Evolutionary conservation across 768 basidiomycete species (phyloP).

Genomic region (Epithele typhae): DNA sequence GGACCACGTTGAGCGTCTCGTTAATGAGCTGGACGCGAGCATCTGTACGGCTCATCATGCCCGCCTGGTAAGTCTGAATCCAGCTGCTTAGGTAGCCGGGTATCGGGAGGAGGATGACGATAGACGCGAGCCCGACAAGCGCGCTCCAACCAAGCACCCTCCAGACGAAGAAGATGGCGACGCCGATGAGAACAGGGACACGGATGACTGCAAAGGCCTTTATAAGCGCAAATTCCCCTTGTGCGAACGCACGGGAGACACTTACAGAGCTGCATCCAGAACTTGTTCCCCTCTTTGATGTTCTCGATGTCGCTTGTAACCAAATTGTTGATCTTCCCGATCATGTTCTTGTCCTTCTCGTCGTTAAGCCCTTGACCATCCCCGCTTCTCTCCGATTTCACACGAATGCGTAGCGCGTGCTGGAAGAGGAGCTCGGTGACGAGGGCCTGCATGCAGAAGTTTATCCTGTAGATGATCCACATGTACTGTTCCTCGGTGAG

Average conservation of each 20-base stretch:
- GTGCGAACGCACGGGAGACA: constrained; percentile 38
- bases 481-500: constrained; percentile 51
- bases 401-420: constrained; percentile 54
- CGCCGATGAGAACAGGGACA: constrained; percentile 33
- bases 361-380: not conserved
- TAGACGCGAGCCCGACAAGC: constrained; percentile 36
- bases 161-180: constrained; percentile 40
- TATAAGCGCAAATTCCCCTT: constrained; percentile 28
- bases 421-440: constrained; percentile 48
- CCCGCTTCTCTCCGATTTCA: constrained; percentile 38
- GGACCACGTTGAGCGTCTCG: constrained; percentile 32
- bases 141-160: constrained; percentile 45
- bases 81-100: constrained; percentile 30
- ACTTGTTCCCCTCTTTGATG: constrained; percentile 7
- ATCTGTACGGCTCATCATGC: constrained; percentile 43
- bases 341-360: constrained; percentile 36
- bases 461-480: constrained; percentile 24
- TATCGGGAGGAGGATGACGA: constrained; percentile 35
- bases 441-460: constrained; percentile 44
- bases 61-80: constrained; percentile 31
- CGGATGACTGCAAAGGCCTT: constrained; percentile 20
- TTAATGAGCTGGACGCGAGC: constrained; percentile 38
- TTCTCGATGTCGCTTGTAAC: constrained; percentile 49
- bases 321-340: constrained; percentile 76
- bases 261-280: constrained; percentile 2